Base-by-base conservation (phyloP, 1,284 basidiomycete species). In the Fomes fomentarius region DNA sequence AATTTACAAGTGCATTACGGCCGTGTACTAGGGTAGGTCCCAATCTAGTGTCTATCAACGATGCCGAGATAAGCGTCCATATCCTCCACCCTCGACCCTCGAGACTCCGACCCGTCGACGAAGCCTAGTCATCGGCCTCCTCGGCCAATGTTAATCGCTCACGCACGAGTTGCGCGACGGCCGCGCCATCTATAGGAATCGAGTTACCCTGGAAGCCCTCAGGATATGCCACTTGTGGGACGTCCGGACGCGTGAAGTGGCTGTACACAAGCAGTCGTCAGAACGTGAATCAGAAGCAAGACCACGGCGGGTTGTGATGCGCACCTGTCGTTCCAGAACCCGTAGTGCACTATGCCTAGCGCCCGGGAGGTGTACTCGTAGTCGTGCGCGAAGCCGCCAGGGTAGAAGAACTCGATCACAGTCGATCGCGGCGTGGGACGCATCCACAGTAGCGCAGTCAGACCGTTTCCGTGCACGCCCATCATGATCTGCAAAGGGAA, bases 321-420 rank as follows among this genome's bases (percentile, higher is more conserved):
- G 50, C 53, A 82, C 78, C 72, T 69, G 62, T 81, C 70, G 12
- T 77, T 77, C 93, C 93, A 95, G 71, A 94, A 89, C 4, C 91
- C 93, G 63, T 88, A 94, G 69, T 96, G 90, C 0, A 77, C 79
- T 80, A 95, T 93, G 8, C 91, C 91, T 2, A 96, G 74, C 0
- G 90, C 87, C 21, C 88, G 81, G 0, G 92, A 79, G 1, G 89
- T 91, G 58, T 82, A 91, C 68, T 93, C 89, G 63, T 95, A 96
- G 70, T 95, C 93, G 62, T 84, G 82, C 9, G 93, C 90, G 68
- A 94, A 95, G 2, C 93, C 93, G 25, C 80, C 79, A 2, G 93
- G 91, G 70, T 76, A 93, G 73, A 94, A 94, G 71, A 95, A 93
- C 66, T 96, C 93, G 72, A 95, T 93, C 42, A 94, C 89, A 0